Evolutionary conservation across 768 basidiomycete species (phyloP).

Genomic region (Chalciporus piperatus): DNA sequence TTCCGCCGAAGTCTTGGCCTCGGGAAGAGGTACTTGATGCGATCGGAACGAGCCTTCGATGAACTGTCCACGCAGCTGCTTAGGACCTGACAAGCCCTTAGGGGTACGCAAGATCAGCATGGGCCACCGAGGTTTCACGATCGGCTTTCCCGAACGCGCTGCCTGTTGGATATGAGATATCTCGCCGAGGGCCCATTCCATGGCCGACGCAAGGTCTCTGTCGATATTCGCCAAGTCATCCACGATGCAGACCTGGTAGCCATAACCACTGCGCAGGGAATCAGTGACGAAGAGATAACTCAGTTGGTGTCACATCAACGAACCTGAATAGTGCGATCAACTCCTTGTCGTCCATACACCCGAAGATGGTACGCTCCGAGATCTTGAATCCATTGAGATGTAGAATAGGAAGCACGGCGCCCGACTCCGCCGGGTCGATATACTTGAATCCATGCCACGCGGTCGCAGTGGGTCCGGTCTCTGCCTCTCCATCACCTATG

Average conservation of each 20-base stretch:
- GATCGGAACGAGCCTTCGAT: constrained; percentile 82
- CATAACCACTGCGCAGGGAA: constrained; percentile 55
- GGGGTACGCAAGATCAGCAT: constrained; percentile 83
- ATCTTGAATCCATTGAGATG: constrained; percentile 91
- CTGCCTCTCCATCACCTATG: constrained; percentile 87
- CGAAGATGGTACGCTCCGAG: constrained; percentile 84
- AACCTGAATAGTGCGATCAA: constrained; percentile 71
- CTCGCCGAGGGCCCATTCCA: constrained; percentile 78
- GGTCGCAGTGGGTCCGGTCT: constrained; percentile 74
- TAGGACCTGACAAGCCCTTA: constrained; percentile 77
- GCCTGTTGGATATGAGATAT: constrained; percentile 77
- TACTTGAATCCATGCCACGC: constrained; percentile 90
- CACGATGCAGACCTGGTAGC: constrained; percentile 87
- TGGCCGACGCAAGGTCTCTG: constrained; percentile 72
- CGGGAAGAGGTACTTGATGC: constrained; percentile 86
- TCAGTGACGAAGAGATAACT: neutral
- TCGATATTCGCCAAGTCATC: constrained; percentile 66
- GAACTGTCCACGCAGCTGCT: constrained; percentile 60
- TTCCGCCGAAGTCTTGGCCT: constrained; percentile 58
- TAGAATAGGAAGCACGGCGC: constrained; percentile 88
- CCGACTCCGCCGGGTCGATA: constrained; percentile 85
- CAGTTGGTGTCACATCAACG: constrained; percentile 7
- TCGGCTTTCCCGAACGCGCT: constrained; percentile 71
- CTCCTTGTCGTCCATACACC: constrained; percentile 89
- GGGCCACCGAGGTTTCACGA: constrained; percentile 90